phyloP scores from a whole-genome alignment of 441 rosid genomes.

The Populus hybrid region DNA sequence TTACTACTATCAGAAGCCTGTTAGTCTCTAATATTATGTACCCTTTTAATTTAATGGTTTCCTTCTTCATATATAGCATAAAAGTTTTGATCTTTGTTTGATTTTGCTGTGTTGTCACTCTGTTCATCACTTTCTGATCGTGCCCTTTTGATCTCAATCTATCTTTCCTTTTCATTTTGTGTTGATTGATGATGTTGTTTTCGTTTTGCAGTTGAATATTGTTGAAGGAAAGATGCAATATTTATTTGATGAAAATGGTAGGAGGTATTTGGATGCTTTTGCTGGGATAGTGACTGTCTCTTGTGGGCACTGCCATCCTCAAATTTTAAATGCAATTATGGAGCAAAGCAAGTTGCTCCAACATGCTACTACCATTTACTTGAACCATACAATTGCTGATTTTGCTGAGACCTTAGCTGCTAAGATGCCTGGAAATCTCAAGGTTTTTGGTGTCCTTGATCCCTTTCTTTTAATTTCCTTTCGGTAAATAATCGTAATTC shows the following conservation, averaged over 20 bases:
- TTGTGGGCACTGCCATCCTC: slow-evolving; percentile 95
- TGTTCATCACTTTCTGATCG: not conserved
- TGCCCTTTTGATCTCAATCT: not conserved
- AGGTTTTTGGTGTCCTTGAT: slow-evolving; percentile 36
- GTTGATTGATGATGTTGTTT: not conserved
- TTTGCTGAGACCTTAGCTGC: slow-evolving; percentile 88
- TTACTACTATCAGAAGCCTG: slow-evolving; percentile 81
- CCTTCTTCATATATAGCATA: not conserved
- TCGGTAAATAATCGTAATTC: not conserved
- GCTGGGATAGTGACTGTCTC: slow-evolving; percentile 94
- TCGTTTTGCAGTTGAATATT: slow-evolving; percentile 54
- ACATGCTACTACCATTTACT: slow-evolving; percentile 82
- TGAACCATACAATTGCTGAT: slow-evolving; percentile 82
- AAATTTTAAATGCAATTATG: slow-evolving; percentile 53
- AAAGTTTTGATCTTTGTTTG: not conserved
- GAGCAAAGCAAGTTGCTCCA: slow-evolving; percentile 89
- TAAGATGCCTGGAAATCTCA: slow-evolving; percentile 89
- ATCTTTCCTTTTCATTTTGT: not conserved
- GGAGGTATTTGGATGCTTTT: slow-evolving; percentile 77
- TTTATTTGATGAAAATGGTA: slow-evolving; percentile 78
- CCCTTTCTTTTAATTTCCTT: not conserved
- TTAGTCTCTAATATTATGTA: slow-evolving; percentile 19
- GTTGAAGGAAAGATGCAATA: slow-evolving; percentile 99
- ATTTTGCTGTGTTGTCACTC: not conserved
- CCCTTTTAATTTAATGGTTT: not conserved